These are phyloP conservation scores for Lophiostoma macrostomum DNA, from an alignment of 495 filamentous ascomycete species.

Conservation along the genomic window DNA sequence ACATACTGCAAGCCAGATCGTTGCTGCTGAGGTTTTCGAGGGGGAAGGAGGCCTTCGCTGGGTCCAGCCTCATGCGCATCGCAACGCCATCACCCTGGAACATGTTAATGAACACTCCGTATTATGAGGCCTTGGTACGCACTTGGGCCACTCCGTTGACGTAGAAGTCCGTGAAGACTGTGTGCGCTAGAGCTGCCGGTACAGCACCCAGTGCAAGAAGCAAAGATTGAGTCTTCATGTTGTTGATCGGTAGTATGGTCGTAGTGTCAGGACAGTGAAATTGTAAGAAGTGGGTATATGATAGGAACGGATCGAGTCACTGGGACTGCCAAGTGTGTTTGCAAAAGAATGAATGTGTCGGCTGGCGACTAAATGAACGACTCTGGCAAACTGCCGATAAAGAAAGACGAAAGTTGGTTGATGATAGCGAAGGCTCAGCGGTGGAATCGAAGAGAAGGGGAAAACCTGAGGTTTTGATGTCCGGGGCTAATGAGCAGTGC, in stretches of 20 bases:
- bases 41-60: conserved; percentile 51
- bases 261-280: conserved; percentile 22
- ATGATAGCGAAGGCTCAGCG: conserved; percentile 16
- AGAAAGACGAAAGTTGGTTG: conserved; percentile 30
- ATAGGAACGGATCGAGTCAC: conserved; percentile 26
- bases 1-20: conserved; percentile 70
- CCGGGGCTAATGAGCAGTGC: not conserved
- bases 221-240: conserved; percentile 26
- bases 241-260: not conserved
- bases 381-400: conserved; percentile 13
- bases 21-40: conserved; percentile 50
- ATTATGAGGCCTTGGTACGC: not conserved
- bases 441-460: conserved; percentile 5
- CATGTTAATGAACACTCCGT: not conserved
- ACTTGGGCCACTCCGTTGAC: conserved; percentile 52
- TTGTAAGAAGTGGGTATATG: conserved; percentile 18
- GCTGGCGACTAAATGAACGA: conserved; percentile 34
- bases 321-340: conserved; percentile 11
- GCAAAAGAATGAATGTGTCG: conserved; percentile 29
- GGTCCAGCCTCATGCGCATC: conserved; percentile 60
- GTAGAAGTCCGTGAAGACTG: conserved; percentile 63
- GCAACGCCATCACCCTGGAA: conserved; percentile 66
- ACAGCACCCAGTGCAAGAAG: conserved; percentile 28
- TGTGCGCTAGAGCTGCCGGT: conserved; percentile 52
- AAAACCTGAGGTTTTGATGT: conserved; percentile 10